Evolutionary conservation across 257 asterid genomes (phyloP).

Genomic region (Capsicum chinense): DNA sequence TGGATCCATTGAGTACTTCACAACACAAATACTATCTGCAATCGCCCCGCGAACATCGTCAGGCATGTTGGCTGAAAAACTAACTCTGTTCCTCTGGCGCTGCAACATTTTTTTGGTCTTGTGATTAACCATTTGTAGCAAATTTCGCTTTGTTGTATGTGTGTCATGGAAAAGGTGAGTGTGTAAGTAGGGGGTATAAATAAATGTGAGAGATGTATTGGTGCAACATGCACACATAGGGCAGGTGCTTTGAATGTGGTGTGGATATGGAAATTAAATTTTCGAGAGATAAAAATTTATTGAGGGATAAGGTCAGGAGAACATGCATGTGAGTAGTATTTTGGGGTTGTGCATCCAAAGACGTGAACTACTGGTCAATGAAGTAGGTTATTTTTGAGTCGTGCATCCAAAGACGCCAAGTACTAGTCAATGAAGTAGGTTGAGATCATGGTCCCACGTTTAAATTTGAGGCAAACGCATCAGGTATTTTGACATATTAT

Average conservation of each 20-base stretch:
- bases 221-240: slow-evolving; percentile 1
- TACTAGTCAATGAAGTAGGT: too few species aligned
- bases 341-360: too few species aligned
- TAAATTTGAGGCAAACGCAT: too few species aligned
- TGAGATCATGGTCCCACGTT: too few species aligned
- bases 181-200: neutral
- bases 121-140: slow-evolving; percentile 20
- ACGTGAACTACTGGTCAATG: neutral
- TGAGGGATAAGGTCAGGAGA: slow-evolving; percentile 21
- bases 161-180: neutral
- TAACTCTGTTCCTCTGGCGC: slow-evolving; percentile 39
- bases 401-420: too few species aligned
- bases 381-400: neutral
- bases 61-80: slow-evolving; percentile 70
- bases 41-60: slow-evolving; percentile 46
- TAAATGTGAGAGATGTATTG: slow-evolving; percentile 8
- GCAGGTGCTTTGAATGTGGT: slow-evolving; percentile 26
- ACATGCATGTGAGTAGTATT: slow-evolving; percentile 24
- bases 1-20: slow-evolving; percentile 61
- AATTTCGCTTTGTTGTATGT: neutral
- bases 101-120: neutral
- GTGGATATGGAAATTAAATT: neutral
- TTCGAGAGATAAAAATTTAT: slow-evolving; percentile 5
- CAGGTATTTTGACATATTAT: too few species aligned
- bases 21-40: slow-evolving; percentile 63